Evolutionary conservation across 805 yeast species (phyloP).

Genomic region (Torulaspora microellipsoides): DNA sequence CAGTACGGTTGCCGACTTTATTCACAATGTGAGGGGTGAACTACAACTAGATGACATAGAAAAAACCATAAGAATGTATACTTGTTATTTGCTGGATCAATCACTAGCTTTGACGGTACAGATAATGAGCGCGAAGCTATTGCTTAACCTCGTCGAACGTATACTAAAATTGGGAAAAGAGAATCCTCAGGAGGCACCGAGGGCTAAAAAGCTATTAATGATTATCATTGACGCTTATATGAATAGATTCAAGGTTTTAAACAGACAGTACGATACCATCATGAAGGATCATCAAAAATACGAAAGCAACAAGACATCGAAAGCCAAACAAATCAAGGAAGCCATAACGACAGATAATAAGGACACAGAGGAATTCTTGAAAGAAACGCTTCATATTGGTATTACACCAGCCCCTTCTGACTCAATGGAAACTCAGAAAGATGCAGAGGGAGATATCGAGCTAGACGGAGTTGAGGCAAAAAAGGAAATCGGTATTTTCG

Average conservation of each 20-base stretch:
- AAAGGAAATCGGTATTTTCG: conserved; percentile 38
- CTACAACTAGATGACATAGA: conserved; percentile 78
- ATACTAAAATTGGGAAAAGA: conserved; percentile 59
- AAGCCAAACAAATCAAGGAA: conserved; percentile 40
- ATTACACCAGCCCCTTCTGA: conserved; percentile 10
- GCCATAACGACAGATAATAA: conserved; percentile 32
- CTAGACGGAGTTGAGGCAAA: conserved; percentile 10
- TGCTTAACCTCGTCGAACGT: conserved; percentile 83
- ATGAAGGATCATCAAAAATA: conserved; percentile 56
- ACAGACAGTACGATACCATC: conserved; percentile 63
- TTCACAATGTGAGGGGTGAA: conserved; percentile 85
- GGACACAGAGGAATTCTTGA: conserved; percentile 39
- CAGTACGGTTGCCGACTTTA: conserved; percentile 91
- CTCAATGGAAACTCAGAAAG: conserved; percentile 26
- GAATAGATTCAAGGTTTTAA: conserved; percentile 70
- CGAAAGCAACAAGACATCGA: conserved; percentile 41
- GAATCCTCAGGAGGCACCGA: conserved; percentile 70
- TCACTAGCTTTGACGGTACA: conserved; percentile 85
- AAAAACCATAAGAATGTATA: conserved; percentile 79
- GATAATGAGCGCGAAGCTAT: conserved; percentile 89
- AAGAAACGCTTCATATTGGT: conserved; percentile 24
- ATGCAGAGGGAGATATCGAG: conserved; percentile 13
- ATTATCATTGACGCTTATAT: conserved; percentile 84
- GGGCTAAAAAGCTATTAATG: conserved; percentile 65
- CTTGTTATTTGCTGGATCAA: conserved; percentile 74